A percentile compares a stretch with the other conserved stretches of the same genome.
phyloP scores from a whole-genome alignment of 2,329 filamentous ascomycete genomes.

The Phyllosticta capitalensis region DNA sequence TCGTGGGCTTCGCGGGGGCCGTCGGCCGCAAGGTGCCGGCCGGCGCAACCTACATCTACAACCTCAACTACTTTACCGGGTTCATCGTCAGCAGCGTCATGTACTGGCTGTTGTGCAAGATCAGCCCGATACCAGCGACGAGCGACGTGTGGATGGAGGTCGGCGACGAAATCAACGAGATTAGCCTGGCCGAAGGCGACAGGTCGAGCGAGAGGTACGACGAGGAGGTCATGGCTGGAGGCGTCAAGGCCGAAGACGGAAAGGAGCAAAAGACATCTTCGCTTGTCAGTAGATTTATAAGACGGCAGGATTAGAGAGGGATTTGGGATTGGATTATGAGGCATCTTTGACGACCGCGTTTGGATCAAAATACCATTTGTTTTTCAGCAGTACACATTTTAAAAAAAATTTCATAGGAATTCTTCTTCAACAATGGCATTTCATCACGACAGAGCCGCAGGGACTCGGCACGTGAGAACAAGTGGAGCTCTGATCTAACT shows the following conservation, averaged over 20 bases:
- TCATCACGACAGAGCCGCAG: background rate
- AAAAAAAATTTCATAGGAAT: no score
- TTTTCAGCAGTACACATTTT: no score
- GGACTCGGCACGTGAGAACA: background rate
- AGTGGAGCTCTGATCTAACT: background rate
- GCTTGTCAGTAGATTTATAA: background rate
- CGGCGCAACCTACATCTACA: slow-evolving; percentile 78
- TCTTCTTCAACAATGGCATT: no score
- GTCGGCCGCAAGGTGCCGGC: slow-evolving; percentile 62
- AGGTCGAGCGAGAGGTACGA: slow-evolving; percentile 7
- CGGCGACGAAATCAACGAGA: slow-evolving; percentile 45
- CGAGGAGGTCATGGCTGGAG: slow-evolving; percentile 8
- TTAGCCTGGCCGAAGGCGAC: slow-evolving; percentile 22
- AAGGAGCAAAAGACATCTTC: background rate
- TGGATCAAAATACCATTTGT: background rate
- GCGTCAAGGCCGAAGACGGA: background rate
- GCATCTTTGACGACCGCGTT: background rate
- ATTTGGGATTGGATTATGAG: background rate
- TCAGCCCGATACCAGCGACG: slow-evolving; percentile 64
- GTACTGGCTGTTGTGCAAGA: slow-evolving; percentile 61
- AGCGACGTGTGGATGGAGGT: slow-evolving; percentile 73
- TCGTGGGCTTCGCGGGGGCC: slow-evolving; percentile 81
- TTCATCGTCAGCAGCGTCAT: slow-evolving; percentile 58
- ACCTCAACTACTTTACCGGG: slow-evolving; percentile 81
- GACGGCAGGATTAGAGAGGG: background rate